Evolutionary conservation across 495 filamentous ascomycete species (phyloP), one percentile per base, ranked within the genome.

Genomic region (Aspergillus bridgeri): DNA sequence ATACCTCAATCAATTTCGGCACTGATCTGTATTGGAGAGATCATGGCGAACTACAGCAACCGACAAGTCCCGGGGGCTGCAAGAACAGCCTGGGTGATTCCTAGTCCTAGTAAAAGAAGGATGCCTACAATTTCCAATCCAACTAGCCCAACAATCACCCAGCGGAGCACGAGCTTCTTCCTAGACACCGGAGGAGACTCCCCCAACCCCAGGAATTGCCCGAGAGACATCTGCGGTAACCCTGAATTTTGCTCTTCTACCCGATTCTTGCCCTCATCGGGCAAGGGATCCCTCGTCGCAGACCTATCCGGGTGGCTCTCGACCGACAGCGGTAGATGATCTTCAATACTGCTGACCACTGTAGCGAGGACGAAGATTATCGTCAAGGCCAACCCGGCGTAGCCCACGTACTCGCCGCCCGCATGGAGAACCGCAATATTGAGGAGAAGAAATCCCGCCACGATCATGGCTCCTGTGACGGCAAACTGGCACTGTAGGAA

Each of bases 11-110:
- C n/a, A n/a, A n/a, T n/a, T n/a, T n/a, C n/a, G n/a, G n/a, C n/a
- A n/a, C n/a, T n/a, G n/a, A n/a, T n/a, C n/a, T n/a, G n/a, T n/a
- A n/a, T n/a, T n/a, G n/a, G n/a, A n/a, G n/a, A n/a, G n/a, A n/a
- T n/a, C n/a, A n/a, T n/a, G n/a, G n/a, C n/a, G n/a, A n/a, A n/a
- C 44, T 47, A 47, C 17, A 47, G 6, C 44, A 47, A 47, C 44
- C 21, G 44, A 47, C 44, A 47, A 47, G 44, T 19, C 17, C 21
- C 44, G 15, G 44, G 44, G 18, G 44, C 44, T 19, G 21, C 44
- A 8, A 6, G 6, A 6, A 47, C 44, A 6, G 21, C 44, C 44
- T 47, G 7, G 6, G 17, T 9, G 18, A 47, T 47, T 19, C 44
- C 44, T 19, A 47, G 6, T 19, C 15, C 44, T 19, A 47, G 18